These are phyloP conservation scores for Neurospora sp. DNA, from an alignment of 495 filamentous ascomycete genomes.

Conservation along the genomic window DNA sequence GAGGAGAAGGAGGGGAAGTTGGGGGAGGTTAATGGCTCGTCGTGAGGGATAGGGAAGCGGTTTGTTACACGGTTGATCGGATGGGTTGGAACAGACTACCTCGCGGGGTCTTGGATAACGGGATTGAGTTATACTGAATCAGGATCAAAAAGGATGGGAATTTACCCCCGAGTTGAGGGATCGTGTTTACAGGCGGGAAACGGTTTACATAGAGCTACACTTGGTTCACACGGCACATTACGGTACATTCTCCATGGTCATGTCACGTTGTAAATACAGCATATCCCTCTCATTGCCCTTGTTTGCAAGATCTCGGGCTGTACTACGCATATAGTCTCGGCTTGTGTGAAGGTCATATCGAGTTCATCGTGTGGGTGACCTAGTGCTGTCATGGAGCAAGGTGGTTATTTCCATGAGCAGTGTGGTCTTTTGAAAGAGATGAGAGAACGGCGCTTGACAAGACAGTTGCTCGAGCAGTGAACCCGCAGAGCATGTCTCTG, in stretches of 20 bases:
- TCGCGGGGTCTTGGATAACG: background rate
- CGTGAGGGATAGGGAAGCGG: background rate
- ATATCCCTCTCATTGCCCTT: background rate
- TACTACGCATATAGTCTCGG: background rate
- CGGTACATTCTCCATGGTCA: background rate
- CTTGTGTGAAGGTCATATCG: background rate
- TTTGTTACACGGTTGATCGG: background rate
- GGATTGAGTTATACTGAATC: background rate
- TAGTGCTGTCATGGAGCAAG: no score
- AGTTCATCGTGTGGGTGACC: background rate
- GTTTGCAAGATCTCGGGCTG: background rate
- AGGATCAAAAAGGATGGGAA: background rate
- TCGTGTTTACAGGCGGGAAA: background rate
- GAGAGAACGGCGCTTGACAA: background rate
- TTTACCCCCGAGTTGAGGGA: background rate
- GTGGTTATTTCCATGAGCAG: background rate
- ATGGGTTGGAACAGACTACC: background rate
- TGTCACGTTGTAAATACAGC: background rate
- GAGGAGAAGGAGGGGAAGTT: constrained; percentile 53
- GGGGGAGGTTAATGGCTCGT: constrained; percentile 25
- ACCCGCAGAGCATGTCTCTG: background rate
- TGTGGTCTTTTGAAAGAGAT: background rate
- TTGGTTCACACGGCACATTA: background rate
- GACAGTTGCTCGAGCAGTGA: background rate
- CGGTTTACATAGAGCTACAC: background rate